phyloP scores from a whole-genome alignment of 2,329 filamentous ascomycete genomes.

The Zasmidium citrigriseum region DNA sequence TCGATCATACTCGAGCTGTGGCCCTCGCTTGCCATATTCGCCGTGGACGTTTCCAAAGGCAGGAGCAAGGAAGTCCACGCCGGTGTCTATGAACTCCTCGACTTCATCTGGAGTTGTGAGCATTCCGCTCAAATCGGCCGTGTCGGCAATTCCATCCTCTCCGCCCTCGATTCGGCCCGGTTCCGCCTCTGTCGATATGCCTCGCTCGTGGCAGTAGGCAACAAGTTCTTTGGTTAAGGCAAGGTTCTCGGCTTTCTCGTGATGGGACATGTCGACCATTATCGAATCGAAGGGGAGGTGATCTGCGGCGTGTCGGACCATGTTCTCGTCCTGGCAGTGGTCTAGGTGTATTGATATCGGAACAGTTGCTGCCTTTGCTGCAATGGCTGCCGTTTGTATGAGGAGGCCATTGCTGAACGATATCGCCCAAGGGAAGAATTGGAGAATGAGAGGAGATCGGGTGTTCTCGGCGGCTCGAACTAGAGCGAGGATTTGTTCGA shows the following conservation, averaged over 20 bases:
- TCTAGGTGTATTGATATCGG: slow-evolving; percentile 35
- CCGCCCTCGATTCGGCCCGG: slow-evolving; percentile 36
- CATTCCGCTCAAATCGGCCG: slow-evolving; percentile 32
- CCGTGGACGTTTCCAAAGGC: slow-evolving; percentile 37
- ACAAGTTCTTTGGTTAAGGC: slow-evolving; percentile 30
- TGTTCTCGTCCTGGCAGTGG: slow-evolving; percentile 28
- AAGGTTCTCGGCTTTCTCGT: slow-evolving; percentile 36
- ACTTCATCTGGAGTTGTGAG: slow-evolving; percentile 33
- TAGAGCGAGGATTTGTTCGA: slow-evolving; percentile 31
- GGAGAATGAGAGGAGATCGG: slow-evolving; percentile 29
- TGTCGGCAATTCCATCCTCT: slow-evolving; percentile 34
- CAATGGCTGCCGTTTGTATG: slow-evolving; percentile 27
- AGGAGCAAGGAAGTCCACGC: slow-evolving; percentile 35
- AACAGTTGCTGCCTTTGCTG: slow-evolving; percentile 25
- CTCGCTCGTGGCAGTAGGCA: slow-evolving; percentile 30
- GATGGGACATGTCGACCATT: slow-evolving; percentile 39
- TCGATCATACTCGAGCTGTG: slow-evolving; percentile 33
- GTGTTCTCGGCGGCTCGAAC: slow-evolving; percentile 32
- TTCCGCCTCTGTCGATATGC: slow-evolving; percentile 36
- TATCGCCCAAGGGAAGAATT: slow-evolving; percentile 35
- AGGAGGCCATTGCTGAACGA: slow-evolving; percentile 29
- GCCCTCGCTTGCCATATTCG: slow-evolving; percentile 34
- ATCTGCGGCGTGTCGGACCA: slow-evolving; percentile 24
- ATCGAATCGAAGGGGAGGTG: slow-evolving; percentile 33
- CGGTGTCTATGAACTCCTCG: slow-evolving; percentile 32